Evolutionary conservation across 2,329 filamentous ascomycete species (phyloP), one percentile per base, ranked within the genome.

Genomic region (Alternaria sp.): DNA sequence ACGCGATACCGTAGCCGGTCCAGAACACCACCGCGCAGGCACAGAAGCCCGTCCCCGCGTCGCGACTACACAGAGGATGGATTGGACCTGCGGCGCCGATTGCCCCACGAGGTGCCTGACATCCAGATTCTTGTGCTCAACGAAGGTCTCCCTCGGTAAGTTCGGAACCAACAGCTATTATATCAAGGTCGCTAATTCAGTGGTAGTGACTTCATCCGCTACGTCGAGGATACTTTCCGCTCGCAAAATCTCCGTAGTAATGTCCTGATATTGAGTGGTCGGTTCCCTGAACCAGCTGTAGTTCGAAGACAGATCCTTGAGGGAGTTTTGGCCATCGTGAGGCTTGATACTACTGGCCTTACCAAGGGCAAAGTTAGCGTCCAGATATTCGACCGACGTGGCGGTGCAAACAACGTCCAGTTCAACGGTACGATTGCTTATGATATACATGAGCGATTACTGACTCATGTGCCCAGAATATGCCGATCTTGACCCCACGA

Each of bases 121-220:
- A 91, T 97, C 15, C 93, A 97, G 77, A 88, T 98, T 28, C 87
- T 97, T 26, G 87, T 96, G 6, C 84, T 95, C 47, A 90, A 95
- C 67, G 89, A 93, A 69, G 68, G 67, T 25, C 86, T 96, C 7
- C 76, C 76, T 62, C 67, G 75, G 76, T 78, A 59, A 54, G 75
- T 69, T 55, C 5, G 57, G 17, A 4, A 11, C 30, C 3, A 32
- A 44, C 6, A 19, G 57, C 13, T 5, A 30, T 23, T 45, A 19
- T 21, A 15, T 40, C 36, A 28, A 21, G 17, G 5, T 23, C 43
- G 44, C 61, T 70, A 49, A 70, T 52, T 12, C 21, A 6, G 17
- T 10, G 4, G 25, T 44, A 77, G 91, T 63, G 90, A 93, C 60
- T 97, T 97, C 73, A 89, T 97, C 54, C 85, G 85, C 56, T 97